A percentile compares a stretch with the other conserved stretches of the same genome.
Conservation (phyloP, 768 basidiomycete genomes). For the Xerocomellus dryophilus region DNA sequence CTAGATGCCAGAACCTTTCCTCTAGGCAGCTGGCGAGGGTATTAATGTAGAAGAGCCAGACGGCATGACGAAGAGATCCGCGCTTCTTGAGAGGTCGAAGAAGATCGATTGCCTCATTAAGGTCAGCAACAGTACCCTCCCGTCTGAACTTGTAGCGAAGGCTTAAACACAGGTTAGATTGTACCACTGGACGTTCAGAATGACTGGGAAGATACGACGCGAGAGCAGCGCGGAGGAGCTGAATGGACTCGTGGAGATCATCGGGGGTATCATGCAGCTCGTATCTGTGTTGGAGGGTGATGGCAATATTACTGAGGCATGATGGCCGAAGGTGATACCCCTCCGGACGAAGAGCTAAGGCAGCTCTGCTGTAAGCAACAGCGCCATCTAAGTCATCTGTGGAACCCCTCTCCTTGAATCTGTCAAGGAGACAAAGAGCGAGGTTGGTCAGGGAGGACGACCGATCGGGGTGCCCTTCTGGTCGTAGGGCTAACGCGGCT, state of each 20-base stretch:
- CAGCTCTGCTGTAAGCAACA: not conserved
- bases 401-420: not conserved
- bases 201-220: not conserved
- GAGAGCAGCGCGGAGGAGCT: not conserved
- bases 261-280: not conserved
- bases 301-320: not conserved
- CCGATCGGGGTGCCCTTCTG: not conserved
- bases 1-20: not conserved
- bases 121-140: not conserved
- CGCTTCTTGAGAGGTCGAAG: not conserved
- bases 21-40: not conserved
- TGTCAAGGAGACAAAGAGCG: not conserved
- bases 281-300: not conserved
- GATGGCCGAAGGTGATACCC: not conserved
- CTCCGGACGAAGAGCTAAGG: not conserved
- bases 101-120: not conserved
- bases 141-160: not conserved
- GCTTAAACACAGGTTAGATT: not conserved
- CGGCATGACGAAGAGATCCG: not conserved
- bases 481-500: constrained; percentile 2
- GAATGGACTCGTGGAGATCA: not conserved
- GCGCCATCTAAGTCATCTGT: not conserved
- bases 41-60: not conserved
- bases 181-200: not conserved
- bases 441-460: constrained; percentile 4